Conservation (phyloP, 768 basidiomycete genomes). For the Dendrothele bispora region DNA sequence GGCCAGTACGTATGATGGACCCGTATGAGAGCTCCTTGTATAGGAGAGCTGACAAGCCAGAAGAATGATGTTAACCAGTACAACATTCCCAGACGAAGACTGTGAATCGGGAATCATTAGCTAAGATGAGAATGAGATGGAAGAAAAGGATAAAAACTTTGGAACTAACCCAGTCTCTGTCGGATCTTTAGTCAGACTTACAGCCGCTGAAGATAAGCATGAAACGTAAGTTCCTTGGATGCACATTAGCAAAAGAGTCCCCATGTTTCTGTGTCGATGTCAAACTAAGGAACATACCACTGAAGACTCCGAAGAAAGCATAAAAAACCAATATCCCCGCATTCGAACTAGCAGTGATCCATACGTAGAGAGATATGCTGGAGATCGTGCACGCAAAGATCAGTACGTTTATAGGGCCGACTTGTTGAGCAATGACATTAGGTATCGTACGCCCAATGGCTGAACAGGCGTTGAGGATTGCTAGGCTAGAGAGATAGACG, state of each 20-base stretch:
- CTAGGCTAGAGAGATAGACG: constrained; percentile 6
- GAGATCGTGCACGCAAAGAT: constrained; percentile 8
- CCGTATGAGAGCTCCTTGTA: constrained; percentile 16
- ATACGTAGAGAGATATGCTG: constrained; percentile 8
- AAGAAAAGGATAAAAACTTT: not conserved
- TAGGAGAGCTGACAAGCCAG: constrained; percentile 17
- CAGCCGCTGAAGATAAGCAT: constrained; percentile 4
- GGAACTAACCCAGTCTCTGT: constrained; percentile 7
- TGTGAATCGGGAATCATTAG: not conserved
- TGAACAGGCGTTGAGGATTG: constrained; percentile 16
- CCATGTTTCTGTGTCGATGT: not conserved
- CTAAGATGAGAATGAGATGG: not conserved
- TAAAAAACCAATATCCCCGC: constrained; percentile 14
- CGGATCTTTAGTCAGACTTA: constrained; percentile 5
- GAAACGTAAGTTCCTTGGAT: constrained; percentile 8
- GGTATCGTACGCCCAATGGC: constrained; percentile 13
- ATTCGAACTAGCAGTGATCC: constrained; percentile 6
- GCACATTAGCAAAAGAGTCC: not conserved
- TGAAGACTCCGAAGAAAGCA: constrained; percentile 14
- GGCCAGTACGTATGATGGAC: constrained; percentile 11
- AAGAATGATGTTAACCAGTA: constrained; percentile 16
- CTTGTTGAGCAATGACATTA: constrained; percentile 10
- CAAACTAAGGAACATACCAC: constrained; percentile 8
- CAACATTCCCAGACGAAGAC: constrained; percentile 15
- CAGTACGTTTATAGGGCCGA: constrained; percentile 15